Evolutionary conservation across 345 rosid species (phyloP).

Genomic region (Salix dunnii): DNA sequence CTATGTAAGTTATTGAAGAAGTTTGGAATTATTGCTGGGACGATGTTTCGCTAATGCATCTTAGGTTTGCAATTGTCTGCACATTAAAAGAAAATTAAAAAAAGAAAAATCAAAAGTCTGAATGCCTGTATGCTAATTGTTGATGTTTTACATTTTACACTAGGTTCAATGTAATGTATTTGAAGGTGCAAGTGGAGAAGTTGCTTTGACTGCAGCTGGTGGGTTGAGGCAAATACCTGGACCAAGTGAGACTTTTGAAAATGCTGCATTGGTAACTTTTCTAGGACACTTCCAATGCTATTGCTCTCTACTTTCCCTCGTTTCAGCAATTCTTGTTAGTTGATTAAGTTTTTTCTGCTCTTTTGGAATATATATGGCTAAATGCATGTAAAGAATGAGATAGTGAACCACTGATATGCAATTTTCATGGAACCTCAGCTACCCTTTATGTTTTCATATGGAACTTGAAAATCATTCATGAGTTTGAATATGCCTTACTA

Average conservation of each 20-base stretch:
- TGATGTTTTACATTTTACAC: conserved; percentile 22
- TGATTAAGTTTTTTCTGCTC: neutral
- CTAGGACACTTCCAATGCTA: neutral
- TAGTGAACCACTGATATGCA: no score
- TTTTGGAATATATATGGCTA: no score
- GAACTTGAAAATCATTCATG: neutral
- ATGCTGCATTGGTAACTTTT: conserved; percentile 77
- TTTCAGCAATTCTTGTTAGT: neutral
- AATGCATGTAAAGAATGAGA: no score
- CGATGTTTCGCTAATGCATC: neutral
- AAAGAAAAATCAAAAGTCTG: no score
- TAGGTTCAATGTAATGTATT: conserved; percentile 93
- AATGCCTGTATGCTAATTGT: conserved; percentile 5
- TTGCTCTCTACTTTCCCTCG: neutral
- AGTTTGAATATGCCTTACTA: neutral
- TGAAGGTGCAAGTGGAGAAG: conserved; percentile 79
- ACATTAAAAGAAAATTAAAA: neutral
- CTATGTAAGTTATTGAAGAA: neutral
- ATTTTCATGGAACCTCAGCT: no score
- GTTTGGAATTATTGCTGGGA: neutral
- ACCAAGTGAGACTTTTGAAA: conserved; percentile 58
- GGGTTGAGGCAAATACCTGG: conserved; percentile 89
- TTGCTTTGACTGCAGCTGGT: conserved; percentile 85
- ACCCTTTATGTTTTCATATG: neutral
- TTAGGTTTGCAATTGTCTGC: conserved; percentile 8